These are phyloP conservation scores for Mycena metata DNA, from an alignment of 768 basidiomycete species.

Conservation along the genomic window DNA sequence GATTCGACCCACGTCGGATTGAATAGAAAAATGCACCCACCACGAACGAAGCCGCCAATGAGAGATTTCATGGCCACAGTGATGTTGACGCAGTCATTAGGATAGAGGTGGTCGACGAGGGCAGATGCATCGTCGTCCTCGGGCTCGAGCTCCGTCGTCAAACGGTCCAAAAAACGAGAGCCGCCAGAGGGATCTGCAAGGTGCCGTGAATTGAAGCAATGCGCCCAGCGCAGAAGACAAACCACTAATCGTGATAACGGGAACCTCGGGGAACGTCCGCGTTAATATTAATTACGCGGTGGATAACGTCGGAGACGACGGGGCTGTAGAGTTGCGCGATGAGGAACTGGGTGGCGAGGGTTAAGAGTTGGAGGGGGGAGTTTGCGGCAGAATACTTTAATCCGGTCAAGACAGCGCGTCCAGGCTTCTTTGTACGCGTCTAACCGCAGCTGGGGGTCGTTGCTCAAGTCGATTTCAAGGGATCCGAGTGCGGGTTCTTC, in stretches of 20 bases:
- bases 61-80: conserved; percentile 67
- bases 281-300: conserved; percentile 61
- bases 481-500: too few species aligned
- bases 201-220: conserved; percentile 1
- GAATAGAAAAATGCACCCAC: conserved; percentile 33
- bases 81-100: conserved; percentile 69
- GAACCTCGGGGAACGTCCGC: conserved; percentile 64
- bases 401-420: conserved; percentile 67
- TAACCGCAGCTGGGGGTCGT: conserved; percentile 59
- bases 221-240: conserved; percentile 34
- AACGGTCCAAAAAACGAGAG: conserved; percentile 60
- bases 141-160: conserved; percentile 53
- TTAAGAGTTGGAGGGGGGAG: background rate
- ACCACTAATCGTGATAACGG: conserved; percentile 72
- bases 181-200: conserved; percentile 59
- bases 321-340: conserved; percentile 63
- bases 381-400: conserved; percentile 60
- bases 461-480: conserved; percentile 49
- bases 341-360: conserved; percentile 52
- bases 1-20: background rate
- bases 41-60: conserved; percentile 65
- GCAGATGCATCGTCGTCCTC: conserved; percentile 30
- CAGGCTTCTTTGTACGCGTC: conserved; percentile 70
- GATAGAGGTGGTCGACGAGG: conserved; percentile 64
- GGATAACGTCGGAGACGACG: conserved; percentile 59